Conservation (phyloP, 2,329 filamentous ascomycete species). For the Paraphaeosphaeria sporulosa region DNA sequence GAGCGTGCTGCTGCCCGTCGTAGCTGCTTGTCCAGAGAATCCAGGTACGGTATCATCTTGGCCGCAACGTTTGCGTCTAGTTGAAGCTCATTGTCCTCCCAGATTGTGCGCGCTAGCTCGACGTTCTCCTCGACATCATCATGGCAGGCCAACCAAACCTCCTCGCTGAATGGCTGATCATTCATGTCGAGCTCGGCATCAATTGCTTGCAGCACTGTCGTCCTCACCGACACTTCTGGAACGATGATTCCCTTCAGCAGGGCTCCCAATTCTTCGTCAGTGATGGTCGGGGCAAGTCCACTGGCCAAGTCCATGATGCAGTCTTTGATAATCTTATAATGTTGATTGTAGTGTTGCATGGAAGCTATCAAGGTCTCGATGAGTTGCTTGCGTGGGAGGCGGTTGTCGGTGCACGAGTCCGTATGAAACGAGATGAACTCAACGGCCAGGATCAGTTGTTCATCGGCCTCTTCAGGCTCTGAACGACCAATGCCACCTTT, state of each 20-base stretch:
- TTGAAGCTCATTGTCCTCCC: slow-evolving; percentile 89
- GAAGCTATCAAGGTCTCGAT: slow-evolving; percentile 75
- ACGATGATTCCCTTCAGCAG: slow-evolving; percentile 83
- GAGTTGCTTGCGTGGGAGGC: slow-evolving; percentile 78
- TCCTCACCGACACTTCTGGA: slow-evolving; percentile 79
- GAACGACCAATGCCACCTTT: slow-evolving; percentile 78
- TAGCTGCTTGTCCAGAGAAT: slow-evolving; percentile 80
- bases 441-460: slow-evolving; percentile 86
- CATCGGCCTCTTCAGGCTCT: slow-evolving; percentile 78
- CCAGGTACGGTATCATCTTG: slow-evolving; percentile 78
- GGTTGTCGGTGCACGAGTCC: slow-evolving; percentile 75
- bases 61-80: slow-evolving; percentile 70
- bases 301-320: slow-evolving; percentile 86
- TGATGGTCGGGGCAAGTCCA: slow-evolving; percentile 84
- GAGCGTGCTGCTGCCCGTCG: slow-evolving; percentile 83
- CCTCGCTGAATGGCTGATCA: slow-evolving; percentile 83
- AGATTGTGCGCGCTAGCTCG: slow-evolving; percentile 84
- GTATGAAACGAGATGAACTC: slow-evolving; percentile 93
- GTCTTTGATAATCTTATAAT: slow-evolving; percentile 95
- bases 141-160: slow-evolving; percentile 93
- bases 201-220: slow-evolving; percentile 86
- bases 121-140: slow-evolving; percentile 89
- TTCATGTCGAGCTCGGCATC: slow-evolving; percentile 91
- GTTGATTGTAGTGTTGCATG: slow-evolving; percentile 89
- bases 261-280: slow-evolving; percentile 72